A percentile compares a stretch with the other conserved stretches of the same genome.
phyloP scores from a whole-genome alignment of 2,329 filamentous ascomycete genomes.

The Colletotrichum graminicola region DNA sequence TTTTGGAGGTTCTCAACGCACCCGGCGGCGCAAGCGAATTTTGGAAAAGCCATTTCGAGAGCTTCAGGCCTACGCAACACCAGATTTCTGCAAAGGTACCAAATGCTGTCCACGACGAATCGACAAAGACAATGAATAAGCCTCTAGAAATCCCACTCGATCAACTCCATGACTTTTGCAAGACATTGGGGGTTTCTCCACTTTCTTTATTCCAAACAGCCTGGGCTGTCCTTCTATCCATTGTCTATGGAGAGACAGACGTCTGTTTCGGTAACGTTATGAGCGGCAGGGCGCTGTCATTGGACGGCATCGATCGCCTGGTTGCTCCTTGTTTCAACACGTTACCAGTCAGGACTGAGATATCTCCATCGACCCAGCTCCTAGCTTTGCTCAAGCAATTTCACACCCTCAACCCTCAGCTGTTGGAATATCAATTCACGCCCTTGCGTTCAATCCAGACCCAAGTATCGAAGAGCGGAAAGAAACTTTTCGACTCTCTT shows the following conservation, averaged over 20 bases:
- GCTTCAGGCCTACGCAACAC: constrained; percentile 56
- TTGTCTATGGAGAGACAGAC: constrained; percentile 69
- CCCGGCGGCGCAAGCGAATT: constrained; percentile 68
- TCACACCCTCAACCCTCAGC: constrained; percentile 71
- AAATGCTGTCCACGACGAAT: neutral
- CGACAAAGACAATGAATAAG: neutral
- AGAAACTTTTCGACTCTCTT: constrained; percentile 81
- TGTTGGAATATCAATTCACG: constrained; percentile 79
- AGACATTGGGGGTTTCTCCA: constrained; percentile 69
- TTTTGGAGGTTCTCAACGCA: constrained; percentile 67
- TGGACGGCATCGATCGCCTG: constrained; percentile 76
- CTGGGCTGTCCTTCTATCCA: constrained; percentile 76
- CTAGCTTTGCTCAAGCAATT: constrained; percentile 69
- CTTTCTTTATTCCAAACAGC: constrained; percentile 77
- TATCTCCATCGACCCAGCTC: constrained; percentile 63
- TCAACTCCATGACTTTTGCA: constrained; percentile 62
- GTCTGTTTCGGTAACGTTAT: constrained; percentile 91
- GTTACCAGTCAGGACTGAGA: constrained; percentile 74
- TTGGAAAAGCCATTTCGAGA: constrained; percentile 71
- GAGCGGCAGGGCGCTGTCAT: constrained; percentile 77
- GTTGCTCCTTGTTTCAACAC: constrained; percentile 97
- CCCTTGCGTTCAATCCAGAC: constrained; percentile 79
- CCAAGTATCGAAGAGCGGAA: constrained; percentile 55
- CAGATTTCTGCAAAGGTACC: neutral
- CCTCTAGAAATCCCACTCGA: constrained; percentile 51